Percentiles rank a stretch among this genome's conserved stretches.
phyloP scores from a whole-genome alignment of 192 early-diverging fungal species.

The Coemansia sp. region DNA sequence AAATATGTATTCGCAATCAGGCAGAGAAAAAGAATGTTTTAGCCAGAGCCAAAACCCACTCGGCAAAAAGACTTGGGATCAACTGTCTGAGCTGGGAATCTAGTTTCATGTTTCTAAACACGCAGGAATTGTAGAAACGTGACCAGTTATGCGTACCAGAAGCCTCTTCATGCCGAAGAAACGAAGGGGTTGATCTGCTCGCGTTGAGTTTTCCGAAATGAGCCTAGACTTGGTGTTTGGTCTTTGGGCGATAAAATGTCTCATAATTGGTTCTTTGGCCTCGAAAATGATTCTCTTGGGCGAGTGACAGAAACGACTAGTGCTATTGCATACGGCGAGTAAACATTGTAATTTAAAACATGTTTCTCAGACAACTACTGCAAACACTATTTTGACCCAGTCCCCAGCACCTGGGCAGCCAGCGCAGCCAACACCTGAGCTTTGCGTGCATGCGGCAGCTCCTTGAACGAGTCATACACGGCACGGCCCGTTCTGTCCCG shows the following conservation, averaged over 20 bases:
- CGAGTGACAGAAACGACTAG: no score
- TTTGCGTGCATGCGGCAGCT: slow-evolving; percentile 59
- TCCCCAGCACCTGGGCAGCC: slow-evolving; percentile 47
- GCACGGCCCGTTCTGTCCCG: slow-evolving; percentile 66
- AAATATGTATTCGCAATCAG: no score
- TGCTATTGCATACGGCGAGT: no score
- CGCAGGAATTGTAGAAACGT: neutral
- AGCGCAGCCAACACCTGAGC: slow-evolving; percentile 57
- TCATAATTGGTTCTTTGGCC: neutral
- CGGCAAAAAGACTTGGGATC: neutral
- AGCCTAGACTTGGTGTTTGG: no score
- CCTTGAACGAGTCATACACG: slow-evolving; percentile 61
- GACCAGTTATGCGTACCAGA: neutral
- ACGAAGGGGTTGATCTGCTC: no score
- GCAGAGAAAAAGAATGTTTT: no score
- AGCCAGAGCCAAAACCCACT: no score
- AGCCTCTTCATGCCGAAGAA: neutral
- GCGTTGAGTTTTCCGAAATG: no score
- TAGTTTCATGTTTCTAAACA: neutral
- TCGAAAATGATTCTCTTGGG: no score
- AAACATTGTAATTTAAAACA: no score
- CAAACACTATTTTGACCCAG: neutral
- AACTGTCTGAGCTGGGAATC: neutral
- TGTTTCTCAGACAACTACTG: neutral
- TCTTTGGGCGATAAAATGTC: no score